A percentile compares a stretch with the other conserved stretches of the same genome.
phyloP scores from a whole-genome alignment of 768 basidiomycete genomes.

The Candolleomyces aberdarensis region DNA sequence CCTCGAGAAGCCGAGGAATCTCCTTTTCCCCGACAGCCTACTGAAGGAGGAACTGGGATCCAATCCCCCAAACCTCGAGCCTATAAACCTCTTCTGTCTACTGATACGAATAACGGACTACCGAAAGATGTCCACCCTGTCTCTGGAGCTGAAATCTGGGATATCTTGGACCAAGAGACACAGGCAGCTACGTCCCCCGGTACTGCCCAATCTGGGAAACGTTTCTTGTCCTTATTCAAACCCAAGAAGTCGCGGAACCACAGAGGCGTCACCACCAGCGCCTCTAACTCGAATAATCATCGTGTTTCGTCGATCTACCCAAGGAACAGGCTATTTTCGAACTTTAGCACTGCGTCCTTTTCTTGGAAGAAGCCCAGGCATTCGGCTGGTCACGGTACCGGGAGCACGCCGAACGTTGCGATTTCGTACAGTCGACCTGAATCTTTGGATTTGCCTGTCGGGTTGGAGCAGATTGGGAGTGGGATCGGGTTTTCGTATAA shows the following conservation, averaged over 20 bases:
- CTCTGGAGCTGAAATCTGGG: slow-evolving; percentile 34
- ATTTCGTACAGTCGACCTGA: too few relatives aligned
- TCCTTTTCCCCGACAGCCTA: background rate
- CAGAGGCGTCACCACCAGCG: background rate
- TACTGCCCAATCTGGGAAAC: slow-evolving; percentile 29
- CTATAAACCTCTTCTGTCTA: background rate
- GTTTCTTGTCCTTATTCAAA: slow-evolving; percentile 22
- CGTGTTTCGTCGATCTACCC: background rate
- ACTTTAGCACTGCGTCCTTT: slow-evolving; percentile 29
- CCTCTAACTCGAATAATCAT: background rate
- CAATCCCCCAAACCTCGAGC: slow-evolving; percentile 2
- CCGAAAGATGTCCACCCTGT: background rate
- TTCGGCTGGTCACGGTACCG: too few relatives aligned
- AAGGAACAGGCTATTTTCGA: slow-evolving; percentile 17
- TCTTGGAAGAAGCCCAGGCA: slow-evolving; percentile 40
- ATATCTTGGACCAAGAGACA: slow-evolving; percentile 39
- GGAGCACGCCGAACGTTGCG: too few relatives aligned
- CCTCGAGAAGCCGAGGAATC: background rate
- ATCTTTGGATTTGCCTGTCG: slow-evolving; percentile 18
- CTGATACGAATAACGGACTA: background rate
- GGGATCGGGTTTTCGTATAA: slow-evolving; percentile 52
- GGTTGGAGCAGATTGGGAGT: slow-evolving; percentile 44
- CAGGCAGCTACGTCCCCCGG: background rate
- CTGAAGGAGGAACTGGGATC: background rate
- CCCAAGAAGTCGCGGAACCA: background rate